Evolutionary conservation across 208 protist genomes (phyloP).

Genomic region (Leishmania gerbilli): DNA sequence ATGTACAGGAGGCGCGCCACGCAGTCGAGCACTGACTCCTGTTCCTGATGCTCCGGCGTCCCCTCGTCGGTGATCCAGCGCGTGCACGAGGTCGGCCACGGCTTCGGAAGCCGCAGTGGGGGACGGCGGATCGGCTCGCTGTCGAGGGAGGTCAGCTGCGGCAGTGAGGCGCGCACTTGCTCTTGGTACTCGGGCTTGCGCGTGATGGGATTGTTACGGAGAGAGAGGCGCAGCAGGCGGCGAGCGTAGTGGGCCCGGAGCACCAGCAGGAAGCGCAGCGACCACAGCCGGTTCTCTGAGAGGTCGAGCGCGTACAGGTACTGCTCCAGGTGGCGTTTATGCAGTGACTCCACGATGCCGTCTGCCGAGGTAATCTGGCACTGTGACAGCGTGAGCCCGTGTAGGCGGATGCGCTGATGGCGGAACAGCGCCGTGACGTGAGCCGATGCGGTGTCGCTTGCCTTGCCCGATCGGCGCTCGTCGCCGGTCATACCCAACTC

Average conservation of each 20-base stretch:
- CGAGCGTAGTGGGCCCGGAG: conserved; percentile 70
- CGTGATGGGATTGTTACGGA: conserved; percentile 80
- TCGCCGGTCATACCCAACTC: background rate
- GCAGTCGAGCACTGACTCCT: conserved; percentile 52
- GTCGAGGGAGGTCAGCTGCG: conserved; percentile 75
- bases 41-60: conserved; percentile 14
- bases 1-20: conserved; percentile 69
- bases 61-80: conserved; percentile 3
- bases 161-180: conserved; percentile 80
- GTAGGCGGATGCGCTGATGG: conserved; percentile 36
- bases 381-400: conserved; percentile 49
- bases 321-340: conserved; percentile 49
- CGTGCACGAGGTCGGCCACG: conserved; percentile 46
- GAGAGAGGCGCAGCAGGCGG: conserved; percentile 75
- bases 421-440: conserved; percentile 24
- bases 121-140: conserved; percentile 76
- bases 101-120: conserved; percentile 63
- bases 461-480: background rate
- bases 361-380: conserved; percentile 68
- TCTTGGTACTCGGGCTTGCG: conserved; percentile 88
- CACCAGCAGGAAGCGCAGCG: conserved; percentile 77
- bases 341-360: conserved; percentile 57
- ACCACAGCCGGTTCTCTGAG: conserved; percentile 73
- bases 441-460: background rate
- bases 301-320: conserved; percentile 80